Evolutionary conservation across 495 filamentous ascomycete species (phyloP).

Genomic region (Podospora didyma): DNA sequence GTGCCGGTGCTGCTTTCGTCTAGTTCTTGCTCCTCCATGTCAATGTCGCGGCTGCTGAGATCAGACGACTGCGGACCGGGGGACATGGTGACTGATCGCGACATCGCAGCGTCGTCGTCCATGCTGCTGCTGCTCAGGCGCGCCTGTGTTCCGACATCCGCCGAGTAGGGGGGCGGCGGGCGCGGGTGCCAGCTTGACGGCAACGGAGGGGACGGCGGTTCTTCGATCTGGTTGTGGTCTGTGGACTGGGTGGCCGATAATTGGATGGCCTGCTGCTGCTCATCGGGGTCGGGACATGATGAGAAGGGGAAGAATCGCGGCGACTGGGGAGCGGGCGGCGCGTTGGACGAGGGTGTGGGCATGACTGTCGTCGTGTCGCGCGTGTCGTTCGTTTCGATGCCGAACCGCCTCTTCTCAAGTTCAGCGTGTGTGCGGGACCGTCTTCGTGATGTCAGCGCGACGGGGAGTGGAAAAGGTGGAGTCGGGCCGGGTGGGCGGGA

Average conservation of each 20-base stretch:
- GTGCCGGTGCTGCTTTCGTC: constrained; percentile 2
- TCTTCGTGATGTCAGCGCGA: not conserved
- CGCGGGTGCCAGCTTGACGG: constrained; percentile 21
- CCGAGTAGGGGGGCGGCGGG: constrained; percentile 7
- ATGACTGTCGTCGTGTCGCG: constrained; percentile 30
- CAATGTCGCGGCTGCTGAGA: constrained; percentile 23
- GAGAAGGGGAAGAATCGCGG: constrained; percentile 37
- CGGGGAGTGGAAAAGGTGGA: not conserved
- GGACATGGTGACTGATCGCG: constrained; percentile 22
- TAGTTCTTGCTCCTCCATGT: constrained; percentile 19
- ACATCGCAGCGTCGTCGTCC: constrained; percentile 19
- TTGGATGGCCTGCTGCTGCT: constrained; percentile 4
- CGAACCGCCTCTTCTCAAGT: too few relatives aligned
- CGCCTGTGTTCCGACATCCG: constrained; percentile 9
- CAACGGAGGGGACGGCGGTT: constrained; percentile 7
- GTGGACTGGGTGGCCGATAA: not conserved
- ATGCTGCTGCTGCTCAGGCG: constrained; percentile 17
- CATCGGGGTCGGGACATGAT: constrained; percentile 43
- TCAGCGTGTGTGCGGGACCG: constrained; percentile 48
- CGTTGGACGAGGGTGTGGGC: constrained; percentile 49
- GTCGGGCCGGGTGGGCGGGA: not conserved
- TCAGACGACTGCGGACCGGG: constrained; percentile 20
- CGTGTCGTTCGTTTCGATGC: too few relatives aligned
- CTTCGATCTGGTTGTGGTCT: constrained; percentile 7
- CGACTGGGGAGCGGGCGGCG: constrained; percentile 26